phyloP scores from a whole-genome alignment of 129 eudicot genomes.

The Saposhnikovia divaricata region DNA sequence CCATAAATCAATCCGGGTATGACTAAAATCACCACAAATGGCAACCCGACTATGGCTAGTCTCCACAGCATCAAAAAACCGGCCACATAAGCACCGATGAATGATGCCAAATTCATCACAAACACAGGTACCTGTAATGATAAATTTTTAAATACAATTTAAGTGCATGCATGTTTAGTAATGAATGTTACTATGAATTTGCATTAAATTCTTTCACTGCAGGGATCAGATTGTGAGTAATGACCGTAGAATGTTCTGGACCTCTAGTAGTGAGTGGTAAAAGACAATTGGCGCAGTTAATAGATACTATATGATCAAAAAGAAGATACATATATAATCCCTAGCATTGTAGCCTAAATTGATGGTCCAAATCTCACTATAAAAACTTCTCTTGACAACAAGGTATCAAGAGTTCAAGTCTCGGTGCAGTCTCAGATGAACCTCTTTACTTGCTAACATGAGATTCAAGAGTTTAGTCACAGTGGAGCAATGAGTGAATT shows the following conservation, averaged over 20 bases:
- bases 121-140: conserved; percentile 31
- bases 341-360: background rate
- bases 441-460: background rate
- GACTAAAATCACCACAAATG: conserved; percentile 26
- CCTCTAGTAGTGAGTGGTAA: background rate
- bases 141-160: background rate
- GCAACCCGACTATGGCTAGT: conserved; percentile 45
- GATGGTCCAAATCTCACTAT: background rate
- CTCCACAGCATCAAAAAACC: conserved; percentile 39
- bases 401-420: background rate
- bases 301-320: background rate
- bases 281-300: background rate
- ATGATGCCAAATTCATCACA: conserved; percentile 24
- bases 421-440: background rate
- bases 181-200: background rate
- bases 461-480: background rate
- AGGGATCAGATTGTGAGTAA: background rate
- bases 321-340: background rate
- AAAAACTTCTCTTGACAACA: background rate
- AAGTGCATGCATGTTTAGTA: background rate
- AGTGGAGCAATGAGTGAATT: background rate
- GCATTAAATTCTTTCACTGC: background rate
- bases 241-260: background rate
- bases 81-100: conserved; percentile 19
- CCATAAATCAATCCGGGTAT: conserved; percentile 36